Evolutionary conservation across 176 grass and related monocot species (phyloP), one percentile per base, ranked within the genome.

Genomic region (Bolboschoenus planiculmis): DNA sequence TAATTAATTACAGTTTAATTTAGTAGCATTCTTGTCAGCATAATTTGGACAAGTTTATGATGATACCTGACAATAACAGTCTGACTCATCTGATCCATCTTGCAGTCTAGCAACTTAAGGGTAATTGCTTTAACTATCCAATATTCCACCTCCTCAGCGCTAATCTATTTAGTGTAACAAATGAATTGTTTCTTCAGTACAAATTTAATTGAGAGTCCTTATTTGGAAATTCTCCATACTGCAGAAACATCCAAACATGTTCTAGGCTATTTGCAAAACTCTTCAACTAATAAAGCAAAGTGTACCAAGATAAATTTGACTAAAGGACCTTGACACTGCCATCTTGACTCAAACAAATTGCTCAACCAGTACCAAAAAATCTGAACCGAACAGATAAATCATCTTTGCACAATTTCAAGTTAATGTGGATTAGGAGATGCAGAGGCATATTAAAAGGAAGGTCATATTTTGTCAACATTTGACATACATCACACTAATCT

Each of bases 91-190:
- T 94, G 91, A 85, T 92, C 91, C 66, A 97, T 86, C 56, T 92
- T 97, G 75, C 94, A 94, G 67, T 87, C 90, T 73, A 97, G 43
- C 77, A 91, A 88, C 87, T 97, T 97, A 20, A 66, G 87, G 3
- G 88, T 85, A 53, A 97, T 97, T 72, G 91, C 88, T 92, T 99
- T 99, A 11, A 99, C 96, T 74, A 95, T 85, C 96, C 96, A 99
- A 75, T 89, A 87, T 51, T 99, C 96, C 57, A 95, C 96, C 59
- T 95, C 92, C 26, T 93, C 91, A 15, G 95, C 96, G 42, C 83
- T 93, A 72, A 99, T 99, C 96, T 99, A 84, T 37, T 67, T 26
- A 46, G 43, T 48, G 10, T 2, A 62, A 82, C 56, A 82, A 60
- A 82, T 34, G 7, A 37, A 83, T 77, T 2, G 15, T 53, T 77